Evolutionary conservation across 1,284 basidiomycete species (phyloP), one percentile per base, ranked within the genome.

Genomic region (Cutaneotrichosporon sp.): DNA sequence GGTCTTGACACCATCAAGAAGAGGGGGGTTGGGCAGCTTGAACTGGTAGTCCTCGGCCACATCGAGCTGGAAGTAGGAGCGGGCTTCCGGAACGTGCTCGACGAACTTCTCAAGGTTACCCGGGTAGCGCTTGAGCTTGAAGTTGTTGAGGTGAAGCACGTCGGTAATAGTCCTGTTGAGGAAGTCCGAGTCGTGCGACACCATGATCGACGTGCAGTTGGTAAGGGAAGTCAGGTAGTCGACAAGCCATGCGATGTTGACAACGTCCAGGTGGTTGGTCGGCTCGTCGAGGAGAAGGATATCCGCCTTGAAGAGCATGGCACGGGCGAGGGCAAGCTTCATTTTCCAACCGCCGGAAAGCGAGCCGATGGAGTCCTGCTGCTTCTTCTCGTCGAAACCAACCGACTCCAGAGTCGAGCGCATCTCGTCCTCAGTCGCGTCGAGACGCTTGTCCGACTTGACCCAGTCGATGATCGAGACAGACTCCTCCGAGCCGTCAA

Each of bases 301-400:
- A 72, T 97, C 93, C 65, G 92, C 92, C 80, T 91, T 92, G 89
- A 97, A 98, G 55, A 98, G 84, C 81, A 99, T 96, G 55, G 96
- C 96, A 67, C 96, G 86, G 54, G 96, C 96, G 58, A 98, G 85
- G 30, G 94, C 96, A 63, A 98, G 86, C 84, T 97, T 97, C 96
- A 98, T 98, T 83, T 98, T 97, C 96, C 96, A 98, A 80, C 96
- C 96, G 83, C 96, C 96, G 46, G 94, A 98, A 51, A 99, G 80
- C 59, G 85, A 86, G 63, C 91, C 90, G 64, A 96, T 96, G 41
- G 90, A 79, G 64, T 88, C 81, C 65, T 78, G 79, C 79, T 96
- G 92, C 67, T 91, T 85, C 72, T 86, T 87, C 58, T 86, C 86
- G 61, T 79, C 84, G 83, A 97, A 97, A 62, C 92, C 92, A 74